Conservation (phyloP, 257 asterid genomes). For the Przewalskia tangutica region DNA sequence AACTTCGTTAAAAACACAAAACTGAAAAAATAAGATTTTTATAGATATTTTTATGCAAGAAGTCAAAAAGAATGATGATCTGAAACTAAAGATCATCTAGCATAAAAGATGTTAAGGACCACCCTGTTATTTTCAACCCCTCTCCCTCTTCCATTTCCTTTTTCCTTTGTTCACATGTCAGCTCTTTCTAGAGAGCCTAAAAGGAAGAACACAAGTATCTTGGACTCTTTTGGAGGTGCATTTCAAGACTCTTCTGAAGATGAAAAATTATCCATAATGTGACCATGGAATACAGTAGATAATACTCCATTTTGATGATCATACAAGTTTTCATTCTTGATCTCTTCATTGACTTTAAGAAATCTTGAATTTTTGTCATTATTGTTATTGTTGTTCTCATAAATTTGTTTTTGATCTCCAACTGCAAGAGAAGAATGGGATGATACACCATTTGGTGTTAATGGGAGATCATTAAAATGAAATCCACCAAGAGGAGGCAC, state of each 20-base stretch:
- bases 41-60: not conserved
- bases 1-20: not conserved
- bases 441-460: not conserved
- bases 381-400: not conserved
- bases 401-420: not conserved
- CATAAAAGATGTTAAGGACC: not conserved
- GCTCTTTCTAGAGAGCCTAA: not conserved
- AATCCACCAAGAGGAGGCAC: slow-evolving; percentile 16
- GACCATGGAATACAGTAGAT: not conserved
- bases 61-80: not conserved
- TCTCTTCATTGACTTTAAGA: not conserved
- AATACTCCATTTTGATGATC: not conserved
- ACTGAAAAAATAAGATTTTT: not conserved
- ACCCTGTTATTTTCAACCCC: not conserved
- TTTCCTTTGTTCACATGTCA: not conserved
- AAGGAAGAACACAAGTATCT: not conserved
- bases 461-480: slow-evolving; percentile 12
- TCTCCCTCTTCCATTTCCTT: not conserved
- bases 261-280: not conserved
- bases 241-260: not conserved
- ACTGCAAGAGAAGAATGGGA: slow-evolving; percentile 6
- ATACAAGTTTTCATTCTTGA: not conserved
- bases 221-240: not conserved
- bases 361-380: not conserved
- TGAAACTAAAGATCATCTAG: not conserved